Evolutionary conservation across 202 grass and related monocot genomes (phyloP), one percentile per base, ranked within the genome.

Genomic region (Panicum hallii): DNA sequence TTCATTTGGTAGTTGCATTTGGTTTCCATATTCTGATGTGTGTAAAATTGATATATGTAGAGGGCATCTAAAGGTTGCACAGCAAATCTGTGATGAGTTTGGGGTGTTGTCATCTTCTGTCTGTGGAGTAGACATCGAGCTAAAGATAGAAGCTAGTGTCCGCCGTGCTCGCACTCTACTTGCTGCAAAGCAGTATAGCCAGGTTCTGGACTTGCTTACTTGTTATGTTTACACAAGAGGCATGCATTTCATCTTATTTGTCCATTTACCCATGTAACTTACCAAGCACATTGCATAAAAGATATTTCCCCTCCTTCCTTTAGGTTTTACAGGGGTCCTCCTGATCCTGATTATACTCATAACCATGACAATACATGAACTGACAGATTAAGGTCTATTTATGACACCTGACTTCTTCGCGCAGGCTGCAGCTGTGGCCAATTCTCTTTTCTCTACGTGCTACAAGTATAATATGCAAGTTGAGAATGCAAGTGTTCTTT

Each of bases 391-490:
- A 58, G 17, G 14, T 55, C 4, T 54, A 34, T 75, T 40, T 55
- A 4, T 75, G 72, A 56, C 72, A n/a, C 71, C 41, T 67, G 3
- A n/a, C 11, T 84, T 83, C 41, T 87, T 73, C 74, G 76, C 81
- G 83, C 82, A 98, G 95, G 93, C 93, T 38, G 93, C 91, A 92
- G 60, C 75, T 76, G 89, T 98, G 81, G 93, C 93, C 16, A 90
- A 90, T 83, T 82, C 83, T 81, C 93, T 98, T 80, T 98, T 95
- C 85, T 89, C 80, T 90, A 95, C 80, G 62, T 95, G 95, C 89
- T 94, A 95, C 86, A 95, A 93, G 60, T 93, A 93, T 74, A 98
- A 90, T 82, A 92, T 98, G 95, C 91, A 98, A 75, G 83, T 95
- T 69, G 93, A 98, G 75, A 94, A 98, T 86, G 97, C 97, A 65